These are phyloP conservation scores for Hypoxylon sp. DNA, from an alignment of 2,329 filamentous ascomycete species.

Conservation along the genomic window DNA sequence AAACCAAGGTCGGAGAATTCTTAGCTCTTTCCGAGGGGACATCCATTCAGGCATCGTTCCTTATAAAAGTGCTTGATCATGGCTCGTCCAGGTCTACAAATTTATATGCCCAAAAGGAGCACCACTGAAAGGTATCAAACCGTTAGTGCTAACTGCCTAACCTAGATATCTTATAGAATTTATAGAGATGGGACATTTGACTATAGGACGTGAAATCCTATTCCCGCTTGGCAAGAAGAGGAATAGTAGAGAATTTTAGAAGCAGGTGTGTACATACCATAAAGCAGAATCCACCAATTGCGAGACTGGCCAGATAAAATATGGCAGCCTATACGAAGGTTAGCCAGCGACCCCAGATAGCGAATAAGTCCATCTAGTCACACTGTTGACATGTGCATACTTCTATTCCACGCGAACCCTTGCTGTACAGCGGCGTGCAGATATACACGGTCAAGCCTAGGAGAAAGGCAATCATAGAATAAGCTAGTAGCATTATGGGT, in stretches of 20 bases:
- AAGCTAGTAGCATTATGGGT: constrained; percentile 51
- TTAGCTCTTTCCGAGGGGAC: neutral
- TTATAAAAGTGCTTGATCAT: neutral
- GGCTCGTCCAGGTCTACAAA: constrained; percentile 40
- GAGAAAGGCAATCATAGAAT: constrained; percentile 48
- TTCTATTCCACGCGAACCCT: constrained; percentile 39
- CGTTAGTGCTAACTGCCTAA: neutral
- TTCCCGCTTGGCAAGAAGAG: no score
- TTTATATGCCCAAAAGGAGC: constrained; percentile 51
- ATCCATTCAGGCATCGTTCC: neutral
- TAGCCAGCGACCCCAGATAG: neutral
- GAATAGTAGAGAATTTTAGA: no score
- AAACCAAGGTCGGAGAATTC: no score
- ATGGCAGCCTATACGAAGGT: constrained; percentile 39
- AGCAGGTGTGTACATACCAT: no score
- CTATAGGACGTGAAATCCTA: no score
- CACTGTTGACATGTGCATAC: constrained; percentile 30
- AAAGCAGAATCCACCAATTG: constrained; percentile 23
- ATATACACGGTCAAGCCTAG: constrained; percentile 47
- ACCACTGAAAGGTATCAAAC: constrained; percentile 46
- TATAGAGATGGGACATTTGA: neutral
- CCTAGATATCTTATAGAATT: neutral
- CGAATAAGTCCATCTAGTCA: no score
- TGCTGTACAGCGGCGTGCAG: constrained; percentile 47
- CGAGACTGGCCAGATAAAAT: constrained; percentile 45